A percentile compares a stretch with the other conserved stretches of the same genome.
phyloP scores from a whole-genome alignment of 768 basidiomycete genomes.

The Podaxis sp. region DNA sequence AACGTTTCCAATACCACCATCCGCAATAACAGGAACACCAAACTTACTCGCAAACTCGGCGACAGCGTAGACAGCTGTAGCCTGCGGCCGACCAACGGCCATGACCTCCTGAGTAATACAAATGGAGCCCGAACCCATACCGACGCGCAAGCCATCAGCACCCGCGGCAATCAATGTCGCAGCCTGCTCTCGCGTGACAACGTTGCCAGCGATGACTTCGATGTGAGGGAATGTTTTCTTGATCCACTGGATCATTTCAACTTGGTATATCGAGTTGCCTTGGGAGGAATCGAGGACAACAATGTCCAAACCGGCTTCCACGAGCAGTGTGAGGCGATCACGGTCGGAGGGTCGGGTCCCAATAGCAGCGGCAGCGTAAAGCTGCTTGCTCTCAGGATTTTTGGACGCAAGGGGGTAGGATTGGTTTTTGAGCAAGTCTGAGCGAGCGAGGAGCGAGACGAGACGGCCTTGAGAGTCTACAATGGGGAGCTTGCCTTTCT shows the following conservation, averaged over 20 bases:
- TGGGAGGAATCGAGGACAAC: conserved; percentile 95
- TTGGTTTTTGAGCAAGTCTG: conserved; percentile 96
- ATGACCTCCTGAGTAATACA: conserved; percentile 99
- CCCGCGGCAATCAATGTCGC: conserved; percentile 91
- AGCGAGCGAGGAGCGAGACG: conserved; percentile 85
- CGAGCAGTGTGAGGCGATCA: conserved; percentile 81
- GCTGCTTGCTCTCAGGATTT: conserved; percentile 86
- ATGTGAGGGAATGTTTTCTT: conserved; percentile 81
- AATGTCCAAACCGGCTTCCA: conserved; percentile 93
- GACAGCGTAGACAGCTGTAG: conserved; percentile 96
- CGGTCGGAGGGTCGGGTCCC: conserved; percentile 90
- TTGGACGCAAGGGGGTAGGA: conserved; percentile 95
- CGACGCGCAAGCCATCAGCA: conserved; percentile 92
- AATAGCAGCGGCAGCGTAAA: conserved; percentile 93
- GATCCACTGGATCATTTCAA: conserved; percentile 94
- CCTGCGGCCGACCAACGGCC: conserved; percentile 98
- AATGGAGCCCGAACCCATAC: conserved; percentile 98
- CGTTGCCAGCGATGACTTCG: conserved; percentile 96
- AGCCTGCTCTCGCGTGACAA: conserved; percentile 97
- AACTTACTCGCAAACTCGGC: conserved; percentile 92
- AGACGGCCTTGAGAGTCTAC: conserved; percentile 52
- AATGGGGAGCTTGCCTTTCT: conserved; percentile 94
- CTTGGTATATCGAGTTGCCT: conserved; percentile 91
- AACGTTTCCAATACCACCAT: conserved; percentile 93
- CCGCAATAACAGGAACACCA: conserved; percentile 95